Evolutionary conservation across 2,329 filamentous ascomycete species (phyloP).

Genomic region (Samsoniella hepiali): DNA sequence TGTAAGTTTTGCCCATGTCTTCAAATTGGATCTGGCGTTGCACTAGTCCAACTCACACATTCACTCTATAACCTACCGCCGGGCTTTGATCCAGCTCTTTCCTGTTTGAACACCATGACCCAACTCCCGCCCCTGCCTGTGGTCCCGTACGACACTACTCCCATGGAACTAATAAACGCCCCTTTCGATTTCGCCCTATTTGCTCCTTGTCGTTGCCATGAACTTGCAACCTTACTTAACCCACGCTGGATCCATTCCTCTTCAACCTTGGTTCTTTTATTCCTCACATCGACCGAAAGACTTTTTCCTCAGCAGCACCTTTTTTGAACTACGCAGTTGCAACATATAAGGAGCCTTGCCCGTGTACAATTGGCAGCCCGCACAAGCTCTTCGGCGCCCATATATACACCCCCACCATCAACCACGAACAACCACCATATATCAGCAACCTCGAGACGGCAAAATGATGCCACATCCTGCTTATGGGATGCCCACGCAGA

Average conservation of each 20-base stretch:
- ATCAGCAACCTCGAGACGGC: conserved; percentile 9
- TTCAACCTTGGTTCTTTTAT: background rate
- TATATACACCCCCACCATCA: conserved; percentile 17
- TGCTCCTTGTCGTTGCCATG: conserved; percentile 16
- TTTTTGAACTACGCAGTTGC: background rate
- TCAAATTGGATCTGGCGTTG: conserved; percentile 19
- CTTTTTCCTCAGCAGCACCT: conserved; percentile 2
- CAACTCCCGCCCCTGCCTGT: conserved; percentile 6
- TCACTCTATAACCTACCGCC: conserved; percentile 14
- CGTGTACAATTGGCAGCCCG: background rate
- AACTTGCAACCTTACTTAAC: conserved; percentile 18
- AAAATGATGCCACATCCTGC: conserved; percentile 20
- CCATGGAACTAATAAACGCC: conserved; percentile 14
- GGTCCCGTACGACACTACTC: conserved; percentile 11
- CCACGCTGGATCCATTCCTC: conserved; percentile 11
- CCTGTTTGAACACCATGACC: conserved; percentile 11
- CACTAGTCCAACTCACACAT: conserved; percentile 15
- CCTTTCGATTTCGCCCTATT: conserved; percentile 18
- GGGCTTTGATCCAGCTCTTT: conserved; percentile 18
- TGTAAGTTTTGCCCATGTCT: conserved; percentile 13
- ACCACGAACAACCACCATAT: background rate
- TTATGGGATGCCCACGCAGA: conserved; percentile 16
- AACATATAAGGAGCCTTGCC: background rate
- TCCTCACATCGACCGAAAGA: background rate
- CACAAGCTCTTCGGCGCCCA: background rate